Base-by-base conservation (phyloP, 2,329 filamentous ascomycete genomes). In the Verticillium tricorpus region DNA sequence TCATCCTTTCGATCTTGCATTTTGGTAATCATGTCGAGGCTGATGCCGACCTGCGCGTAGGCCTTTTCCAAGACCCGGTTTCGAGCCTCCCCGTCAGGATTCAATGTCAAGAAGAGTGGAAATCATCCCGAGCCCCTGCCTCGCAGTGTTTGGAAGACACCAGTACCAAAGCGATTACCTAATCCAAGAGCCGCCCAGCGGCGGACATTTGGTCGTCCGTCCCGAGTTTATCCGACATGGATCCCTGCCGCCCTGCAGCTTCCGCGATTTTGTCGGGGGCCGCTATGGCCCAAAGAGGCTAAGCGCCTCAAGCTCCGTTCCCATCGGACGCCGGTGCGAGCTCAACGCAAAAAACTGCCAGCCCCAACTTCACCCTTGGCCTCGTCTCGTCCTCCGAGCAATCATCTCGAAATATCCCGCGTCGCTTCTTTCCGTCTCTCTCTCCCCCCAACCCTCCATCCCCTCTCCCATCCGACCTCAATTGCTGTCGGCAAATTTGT, bases 331-430 rank as follows among this genome's bases (percentile, higher is more conserved):
- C 71, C 70, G 70, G 45, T 52, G 45, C 45, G 72, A 76, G 74
- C 75, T 77, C 75, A 76, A 77, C 75, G 71, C 70, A 75, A 76
- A 77, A 77, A 76, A 75, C 50, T 71, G 70, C 69, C 69, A 74
- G 72, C 74, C 74, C 74, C 73, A 76, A 76, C 58, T 54, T 59
- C 45, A 59, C 40, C 37, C 45, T 54, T 45, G 25, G 25, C 58
- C 40, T 54, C 54, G 25, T 19, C 54, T 50, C 40, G 40, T 34
- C 15, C 15, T 45, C 56, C 45, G 45, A 52, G 45, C 50, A 32
- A 59, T 37, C 69, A 64, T 64, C 66, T 67, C 66, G 67, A 70
- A 69, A 68, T 68, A 69, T 70, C 71, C 72, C 67, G 66, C 67
- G 62, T 63, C 65, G 65, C 64, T 65, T 56, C 66, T 65, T 55